These are phyloP conservation scores for Rhodomyrtus tomentosa DNA, from an alignment of 345 rosid genomes.

Conservation along the genomic window DNA sequence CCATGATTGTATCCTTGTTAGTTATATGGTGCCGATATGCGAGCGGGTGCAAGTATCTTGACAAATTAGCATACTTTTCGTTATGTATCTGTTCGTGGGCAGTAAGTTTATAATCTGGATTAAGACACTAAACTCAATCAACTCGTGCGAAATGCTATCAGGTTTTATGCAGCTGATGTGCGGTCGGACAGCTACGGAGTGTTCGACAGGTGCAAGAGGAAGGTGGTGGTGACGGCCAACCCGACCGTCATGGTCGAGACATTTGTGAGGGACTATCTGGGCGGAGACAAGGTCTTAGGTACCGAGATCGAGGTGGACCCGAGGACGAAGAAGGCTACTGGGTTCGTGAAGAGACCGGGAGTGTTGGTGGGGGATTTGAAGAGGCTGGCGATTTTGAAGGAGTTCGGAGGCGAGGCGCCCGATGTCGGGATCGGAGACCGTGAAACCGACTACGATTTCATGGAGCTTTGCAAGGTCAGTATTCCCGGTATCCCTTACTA, in stretches of 20 bases:
- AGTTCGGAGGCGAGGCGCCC: conserved; percentile 57
- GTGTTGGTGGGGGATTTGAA: conserved; percentile 65
- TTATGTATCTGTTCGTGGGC: not conserved
- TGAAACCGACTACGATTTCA: conserved; percentile 71
- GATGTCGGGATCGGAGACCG: conserved; percentile 88
- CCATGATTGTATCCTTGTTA: not conserved
- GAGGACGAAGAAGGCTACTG: conserved; percentile 66
- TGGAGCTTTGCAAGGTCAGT: conserved; percentile 86
- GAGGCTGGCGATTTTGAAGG: conserved; percentile 59
- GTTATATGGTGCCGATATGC: not conserved
- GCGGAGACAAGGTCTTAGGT: conserved; percentile 85
- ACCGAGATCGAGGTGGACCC: conserved; percentile 88
- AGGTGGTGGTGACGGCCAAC: conserved; percentile 93
- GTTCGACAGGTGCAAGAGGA: conserved; percentile 73
- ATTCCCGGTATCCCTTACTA: not conserved
- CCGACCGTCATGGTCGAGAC: conserved; percentile 90
- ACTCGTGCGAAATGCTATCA: not conserved
- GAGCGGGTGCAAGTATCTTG: not conserved
- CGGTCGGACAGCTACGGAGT: conserved; percentile 74
- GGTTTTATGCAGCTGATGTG: conserved; percentile 90
- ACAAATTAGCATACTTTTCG: not conserved
- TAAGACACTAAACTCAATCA: not conserved
- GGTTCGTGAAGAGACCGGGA: conserved; percentile 82
- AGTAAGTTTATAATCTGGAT: not conserved
- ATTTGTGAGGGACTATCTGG: conserved; percentile 79